A percentile compares a stretch with the other conserved stretches of the same genome.
These are phyloP conservation scores for Chaetothyriales sp. DNA, from an alignment of 2,329 filamentous ascomycete species.

Conservation along the genomic window DNA sequence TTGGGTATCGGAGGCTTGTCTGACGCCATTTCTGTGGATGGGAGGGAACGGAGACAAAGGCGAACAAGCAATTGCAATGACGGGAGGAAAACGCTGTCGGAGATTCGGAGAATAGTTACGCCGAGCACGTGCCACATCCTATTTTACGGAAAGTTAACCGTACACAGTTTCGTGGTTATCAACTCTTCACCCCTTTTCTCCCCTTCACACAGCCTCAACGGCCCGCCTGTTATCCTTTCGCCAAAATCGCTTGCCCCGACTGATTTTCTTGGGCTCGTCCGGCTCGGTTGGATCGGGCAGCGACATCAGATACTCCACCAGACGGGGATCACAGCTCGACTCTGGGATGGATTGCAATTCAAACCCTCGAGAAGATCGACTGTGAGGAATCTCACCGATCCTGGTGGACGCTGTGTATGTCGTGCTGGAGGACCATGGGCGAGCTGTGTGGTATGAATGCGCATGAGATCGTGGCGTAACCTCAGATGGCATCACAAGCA, in stretches of 20 bases:
- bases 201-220: slow-evolving; percentile 1
- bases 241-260: slow-evolving; percentile 15
- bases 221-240: slow-evolving; percentile 7
- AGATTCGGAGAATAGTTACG: neutral
- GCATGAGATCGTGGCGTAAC: neutral
- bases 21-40: neutral
- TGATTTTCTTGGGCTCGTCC: slow-evolving; percentile 7
- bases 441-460: neutral
- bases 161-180: too few relatives aligned
- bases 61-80: neutral
- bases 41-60: neutral
- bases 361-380: slow-evolving; percentile 5
- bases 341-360: neutral
- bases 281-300: slow-evolving; percentile 11
- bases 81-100: neutral
- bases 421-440: neutral
- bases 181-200: too few relatives aligned
- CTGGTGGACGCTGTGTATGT: slow-evolving; percentile 34
- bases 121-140: neutral
- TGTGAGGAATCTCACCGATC: slow-evolving; percentile 40
- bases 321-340: neutral
- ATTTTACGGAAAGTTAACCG: neutral
- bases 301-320: neutral
- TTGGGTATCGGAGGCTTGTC: slow-evolving; percentile 13
- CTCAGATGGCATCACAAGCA: slow-evolving; percentile 12